Conservation (phyloP, 1,139 yeast genomes). For the Pichia sp. region DNA sequence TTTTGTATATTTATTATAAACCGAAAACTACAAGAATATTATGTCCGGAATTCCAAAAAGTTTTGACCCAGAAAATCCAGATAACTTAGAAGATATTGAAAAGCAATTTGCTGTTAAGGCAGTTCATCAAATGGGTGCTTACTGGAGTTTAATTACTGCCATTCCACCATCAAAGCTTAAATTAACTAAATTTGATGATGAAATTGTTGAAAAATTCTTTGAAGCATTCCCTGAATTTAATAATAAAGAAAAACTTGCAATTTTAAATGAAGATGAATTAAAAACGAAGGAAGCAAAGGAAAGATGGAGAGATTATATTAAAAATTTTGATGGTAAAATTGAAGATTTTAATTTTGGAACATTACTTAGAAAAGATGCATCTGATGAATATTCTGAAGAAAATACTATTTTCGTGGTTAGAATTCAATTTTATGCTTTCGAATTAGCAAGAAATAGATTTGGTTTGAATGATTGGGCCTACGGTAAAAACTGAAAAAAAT, state of each 20-base stretch:
- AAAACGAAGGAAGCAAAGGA: conserved; percentile 75
- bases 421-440: conserved; percentile 91
- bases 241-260: conserved; percentile 48
- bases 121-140: conserved; percentile 90
- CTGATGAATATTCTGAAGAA: conserved; percentile 73
- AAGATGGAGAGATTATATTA: conserved; percentile 87
- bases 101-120: conserved; percentile 98
- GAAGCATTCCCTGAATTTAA: conserved; percentile 82
- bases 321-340: conserved; percentile 64
- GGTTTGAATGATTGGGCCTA: conserved; percentile 89
- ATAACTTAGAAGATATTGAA: conserved; percentile 67
- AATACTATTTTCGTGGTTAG: conserved; percentile 87
- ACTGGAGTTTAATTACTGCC: conserved; percentile 74
- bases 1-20: background rate
- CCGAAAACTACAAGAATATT: background rate
- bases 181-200: conserved; percentile 78
- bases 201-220: conserved; percentile 62
- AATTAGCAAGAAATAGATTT: conserved; percentile 84
- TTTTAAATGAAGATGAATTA: conserved; percentile 71
- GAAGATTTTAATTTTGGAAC: conserved; percentile 97
- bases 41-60: conserved; percentile 20
- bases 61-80: conserved; percentile 49
- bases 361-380: conserved; percentile 63
- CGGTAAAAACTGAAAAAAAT: conserved; percentile 5
- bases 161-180: conserved; percentile 74